A percentile compares a stretch with the other conserved stretches of the same genome.
Conservation (phyloP, 768 basidiomycete species). For the Phlebiopsis gigantea region DNA sequence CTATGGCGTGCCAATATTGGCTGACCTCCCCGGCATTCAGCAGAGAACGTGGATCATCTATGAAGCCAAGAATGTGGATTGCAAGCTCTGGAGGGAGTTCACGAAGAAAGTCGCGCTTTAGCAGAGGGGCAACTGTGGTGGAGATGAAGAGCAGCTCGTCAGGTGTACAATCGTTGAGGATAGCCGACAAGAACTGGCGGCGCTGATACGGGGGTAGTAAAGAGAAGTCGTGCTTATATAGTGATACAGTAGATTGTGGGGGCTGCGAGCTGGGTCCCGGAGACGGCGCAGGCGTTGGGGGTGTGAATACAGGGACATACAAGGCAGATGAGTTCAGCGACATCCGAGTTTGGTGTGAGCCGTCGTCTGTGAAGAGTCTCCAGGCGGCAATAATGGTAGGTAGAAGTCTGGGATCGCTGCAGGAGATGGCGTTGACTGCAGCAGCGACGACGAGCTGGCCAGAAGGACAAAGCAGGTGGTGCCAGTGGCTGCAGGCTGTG, state of each 20-base stretch:
- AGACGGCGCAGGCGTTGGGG: constrained; percentile 60
- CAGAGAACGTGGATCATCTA: constrained; percentile 72
- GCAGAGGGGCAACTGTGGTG: constrained; percentile 54
- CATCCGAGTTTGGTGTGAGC: not conserved
- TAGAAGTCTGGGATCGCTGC: not conserved
- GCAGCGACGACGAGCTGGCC: not conserved
- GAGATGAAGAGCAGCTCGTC: constrained; percentile 65
- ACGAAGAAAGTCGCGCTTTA: constrained; percentile 55
- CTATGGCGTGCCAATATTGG: constrained; percentile 62
- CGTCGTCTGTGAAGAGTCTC: no score
- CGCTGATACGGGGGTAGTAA: constrained; percentile 36
- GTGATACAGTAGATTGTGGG: constrained; percentile 24
- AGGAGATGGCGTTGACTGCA: not conserved
- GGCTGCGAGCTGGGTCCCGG: constrained; percentile 32
- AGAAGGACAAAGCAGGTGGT: not conserved
- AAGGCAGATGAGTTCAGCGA: constrained; percentile 27
- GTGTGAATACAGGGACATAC: constrained; percentile 50
- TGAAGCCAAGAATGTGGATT: constrained; percentile 67
- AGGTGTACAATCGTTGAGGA: constrained; percentile 51
- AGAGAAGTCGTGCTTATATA: constrained; percentile 23
- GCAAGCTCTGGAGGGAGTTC: constrained; percentile 55
- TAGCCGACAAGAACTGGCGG: constrained; percentile 44
- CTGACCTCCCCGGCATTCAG: constrained; percentile 67
- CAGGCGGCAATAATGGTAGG: not conserved
- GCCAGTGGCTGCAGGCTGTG: not conserved